Evolutionary conservation across 306 rosid genomes (phyloP), one percentile per base, ranked within the genome.

Genomic region (Sesbania bispinosa): DNA sequence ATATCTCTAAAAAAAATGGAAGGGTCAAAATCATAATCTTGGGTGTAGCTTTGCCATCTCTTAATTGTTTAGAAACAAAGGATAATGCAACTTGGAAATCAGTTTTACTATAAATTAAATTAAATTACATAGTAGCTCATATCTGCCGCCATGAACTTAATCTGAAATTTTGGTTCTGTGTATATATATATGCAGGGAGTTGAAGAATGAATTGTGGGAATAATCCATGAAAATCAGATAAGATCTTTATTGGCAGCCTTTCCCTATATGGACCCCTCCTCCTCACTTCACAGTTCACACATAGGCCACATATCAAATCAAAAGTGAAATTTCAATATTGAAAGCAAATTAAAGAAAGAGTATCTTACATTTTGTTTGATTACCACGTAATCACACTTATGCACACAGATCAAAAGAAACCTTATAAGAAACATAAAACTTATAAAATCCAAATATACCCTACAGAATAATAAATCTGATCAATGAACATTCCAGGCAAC

Each of bases 151-250:
- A n/a, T n/a, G n/a, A n/a, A n/a, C n/a, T n/a, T n/a, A n/a, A n/a
- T n/a, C n/a, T n/a, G n/a, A n/a, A n/a, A n/a, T n/a, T n/a, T n/a
- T n/a, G n/a, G n/a, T n/a, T n/a, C n/a, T n/a, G n/a, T n/a, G n/a
- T n/a, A n/a, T n/a, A n/a, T n/a, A n/a, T n/a, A n/a, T n/a, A n/a
- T n/a, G n/a, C n/a, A n/a, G 11, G 8, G 55, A 16, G 13, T 18
- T 61, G 52, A 78, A 71, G 59, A 6, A 29, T 32, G n/a, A 64
- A 60, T 50, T n/a, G 72, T 50, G 35, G 52, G 54, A 35, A 68
- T n/a, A 47, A 76, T 67, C 69, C 45, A 61, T 30, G 43, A 67
- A 16, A 73, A 58, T 58, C 14, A 72, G 52, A n/a, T n/a, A n/a
- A n/a, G n/a, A 78, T 63, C 47, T 43, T 16, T 15, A 19, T n/a